phyloP scores from a whole-genome alignment of 306 rosid species.

The Vigna unguiculata region DNA sequence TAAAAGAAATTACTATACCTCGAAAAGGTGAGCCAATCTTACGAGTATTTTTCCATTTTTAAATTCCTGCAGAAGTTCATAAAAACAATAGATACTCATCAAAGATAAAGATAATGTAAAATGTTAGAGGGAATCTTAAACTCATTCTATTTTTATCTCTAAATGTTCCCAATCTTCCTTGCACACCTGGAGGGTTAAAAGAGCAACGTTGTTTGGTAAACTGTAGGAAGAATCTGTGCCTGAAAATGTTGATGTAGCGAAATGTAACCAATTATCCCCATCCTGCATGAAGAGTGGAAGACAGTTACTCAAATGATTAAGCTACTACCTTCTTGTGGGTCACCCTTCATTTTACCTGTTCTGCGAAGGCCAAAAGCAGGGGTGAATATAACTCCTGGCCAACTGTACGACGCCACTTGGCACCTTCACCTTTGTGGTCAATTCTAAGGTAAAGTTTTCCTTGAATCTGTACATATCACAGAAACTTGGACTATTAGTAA shows the following conservation, averaged over 20 bases:
- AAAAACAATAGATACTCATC: slow-evolving; percentile 26
- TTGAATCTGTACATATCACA: slow-evolving; percentile 68
- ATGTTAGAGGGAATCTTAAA: slow-evolving; percentile 36
- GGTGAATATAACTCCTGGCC: slow-evolving; percentile 97
- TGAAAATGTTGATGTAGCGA: slow-evolving; percentile 56
- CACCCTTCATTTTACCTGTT: slow-evolving; percentile 60
- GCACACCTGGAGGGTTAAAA: slow-evolving; percentile 77
- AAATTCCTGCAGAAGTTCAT: slow-evolving; percentile 69
- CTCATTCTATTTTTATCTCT: slow-evolving; percentile 24
- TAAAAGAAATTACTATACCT: slow-evolving; percentile 59
- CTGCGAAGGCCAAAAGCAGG: slow-evolving; percentile 85
- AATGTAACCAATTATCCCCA: slow-evolving; percentile 57
- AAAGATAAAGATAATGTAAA: slow-evolving; percentile 14
- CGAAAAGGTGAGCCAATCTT: slow-evolving; percentile 83
- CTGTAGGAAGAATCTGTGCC: slow-evolving; percentile 68
- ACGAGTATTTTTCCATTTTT: slow-evolving; percentile 77
- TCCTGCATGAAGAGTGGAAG: slow-evolving; percentile 58
- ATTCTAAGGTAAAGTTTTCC: slow-evolving; percentile 82
- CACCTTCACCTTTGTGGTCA: slow-evolving; percentile 81
- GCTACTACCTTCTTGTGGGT: not conserved
- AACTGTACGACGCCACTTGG: slow-evolving; percentile 90
- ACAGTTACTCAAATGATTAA: slow-evolving; percentile 4
- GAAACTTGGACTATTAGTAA: slow-evolving; percentile 11
- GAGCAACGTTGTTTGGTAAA: slow-evolving; percentile 76
- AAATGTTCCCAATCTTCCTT: slow-evolving; percentile 13